These are phyloP conservation scores for Barnettozyma pratensis DNA, from an alignment of 805 yeast genomes.

Conservation along the genomic window DNA sequence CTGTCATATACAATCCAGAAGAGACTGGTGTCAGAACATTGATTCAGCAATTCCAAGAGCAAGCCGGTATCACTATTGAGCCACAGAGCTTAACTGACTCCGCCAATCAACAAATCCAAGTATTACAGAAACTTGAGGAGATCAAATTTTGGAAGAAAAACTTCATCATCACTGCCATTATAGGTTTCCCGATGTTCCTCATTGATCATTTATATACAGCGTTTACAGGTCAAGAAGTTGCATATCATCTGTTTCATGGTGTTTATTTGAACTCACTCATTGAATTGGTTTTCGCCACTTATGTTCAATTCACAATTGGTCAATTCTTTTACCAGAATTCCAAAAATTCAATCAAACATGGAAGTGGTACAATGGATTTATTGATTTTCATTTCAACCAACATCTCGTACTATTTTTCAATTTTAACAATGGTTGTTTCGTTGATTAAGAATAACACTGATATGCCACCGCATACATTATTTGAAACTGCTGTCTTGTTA, in stretches of 20 bases:
- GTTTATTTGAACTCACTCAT: slow-evolving; percentile 58
- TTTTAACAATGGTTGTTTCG: slow-evolving; percentile 51
- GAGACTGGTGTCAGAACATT: slow-evolving; percentile 60
- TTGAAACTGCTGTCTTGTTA: slow-evolving; percentile 86
- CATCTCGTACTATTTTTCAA: slow-evolving; percentile 71
- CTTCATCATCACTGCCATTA: slow-evolving; percentile 43
- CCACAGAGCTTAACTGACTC: slow-evolving; percentile 46
- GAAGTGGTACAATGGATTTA: slow-evolving; percentile 88
- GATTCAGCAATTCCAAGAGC: slow-evolving; percentile 31
- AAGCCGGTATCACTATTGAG: slow-evolving; percentile 36
- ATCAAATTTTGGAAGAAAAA: slow-evolving; percentile 63
- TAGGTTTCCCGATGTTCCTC: slow-evolving; percentile 61
- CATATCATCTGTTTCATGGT: slow-evolving; percentile 43
- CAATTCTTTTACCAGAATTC: slow-evolving; percentile 60
- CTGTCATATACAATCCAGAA: slow-evolving; percentile 44
- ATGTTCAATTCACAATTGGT: slow-evolving; percentile 63
- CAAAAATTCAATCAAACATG: slow-evolving; percentile 57
- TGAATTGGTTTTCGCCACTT: slow-evolving; percentile 51
- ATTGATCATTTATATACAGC: slow-evolving; percentile 44
- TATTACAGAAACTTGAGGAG: slow-evolving; percentile 67
- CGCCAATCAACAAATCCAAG: slow-evolving; percentile 55
- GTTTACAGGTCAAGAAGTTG: slow-evolving; percentile 22
- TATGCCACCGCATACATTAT: slow-evolving; percentile 61
- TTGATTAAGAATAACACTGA: slow-evolving; percentile 35
- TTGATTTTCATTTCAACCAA: slow-evolving; percentile 78